Base-by-base conservation (phyloP, 768 basidiomycete genomes). In the Mycena sanguinolenta region DNA sequence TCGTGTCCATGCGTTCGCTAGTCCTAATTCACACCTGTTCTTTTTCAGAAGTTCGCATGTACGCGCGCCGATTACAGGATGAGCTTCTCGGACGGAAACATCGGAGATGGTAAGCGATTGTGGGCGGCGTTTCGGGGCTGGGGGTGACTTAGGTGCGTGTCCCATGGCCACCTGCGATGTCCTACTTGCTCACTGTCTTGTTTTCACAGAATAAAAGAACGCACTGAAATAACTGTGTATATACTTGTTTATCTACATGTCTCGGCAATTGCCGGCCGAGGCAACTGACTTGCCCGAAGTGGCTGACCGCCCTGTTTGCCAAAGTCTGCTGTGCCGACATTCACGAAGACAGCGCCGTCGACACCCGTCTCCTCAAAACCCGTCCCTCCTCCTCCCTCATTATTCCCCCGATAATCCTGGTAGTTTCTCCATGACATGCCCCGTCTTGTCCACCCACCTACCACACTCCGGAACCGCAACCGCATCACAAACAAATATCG, bases 401-500 rank as follows among this genome's bases (percentile, higher is more conserved):
- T 81, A 82, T 84, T 83, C 79, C 70, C 74, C 79, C 76, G 79
- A 77, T 73, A 75, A 75, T 76, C 73, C 75, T 75, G 77, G 79
- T 16, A 23, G 79, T 76, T 79, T 85, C 81, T 91, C 90, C 91
- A 93, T 94, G 92, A 92, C 81, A 94, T 94, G 93, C 92, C 92
- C 88, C 92, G 92, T 78, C 91, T 90, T 82, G 90, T 89, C 77
- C 89, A 89, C 82, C 82, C 91, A 82, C 88, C 91, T 75, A 91
- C 93, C 70, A 89, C 92, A 74, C 91, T 93, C 83, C 83, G 94
- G 81, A 94, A 94, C 79, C 91, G 94, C 82, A 95, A 94, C 84
- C 91, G 94, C 80, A 92, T 96, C 84, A 96, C 93, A 80, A 95
- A 95, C 86, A 96, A 96, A 87, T 94, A 93, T 76, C 90, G 94